phyloP scores from a whole-genome alignment of 2,329 filamentous ascomycete species.

The Thelonectria discophora region DNA sequence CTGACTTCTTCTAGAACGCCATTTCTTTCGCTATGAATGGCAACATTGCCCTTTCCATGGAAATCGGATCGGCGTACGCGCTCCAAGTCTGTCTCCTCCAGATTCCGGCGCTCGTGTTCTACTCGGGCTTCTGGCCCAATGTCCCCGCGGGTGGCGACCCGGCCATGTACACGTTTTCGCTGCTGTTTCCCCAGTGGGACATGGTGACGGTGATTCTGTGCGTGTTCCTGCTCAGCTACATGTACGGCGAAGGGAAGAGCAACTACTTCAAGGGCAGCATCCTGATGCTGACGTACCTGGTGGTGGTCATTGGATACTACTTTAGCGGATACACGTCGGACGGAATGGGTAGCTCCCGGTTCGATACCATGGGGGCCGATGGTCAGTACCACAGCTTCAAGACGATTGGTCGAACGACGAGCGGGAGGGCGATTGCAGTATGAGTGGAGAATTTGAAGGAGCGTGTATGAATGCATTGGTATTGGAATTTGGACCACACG shows the following conservation, averaged over 20 bases:
- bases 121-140: slow-evolving; percentile 77
- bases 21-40: slow-evolving; percentile 99
- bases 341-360: slow-evolving; percentile 56
- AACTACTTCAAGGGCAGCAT: slow-evolving; percentile 99
- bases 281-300: slow-evolving; percentile 89
- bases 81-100: slow-evolving; percentile 95
- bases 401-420: slow-evolving; percentile 59
- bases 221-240: slow-evolving; percentile 95
- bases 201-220: slow-evolving; percentile 97
- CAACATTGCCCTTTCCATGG: slow-evolving; percentile 98
- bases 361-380: slow-evolving; percentile 62
- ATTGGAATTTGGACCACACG: slow-evolving; percentile 28
- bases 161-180: slow-evolving; percentile 74
- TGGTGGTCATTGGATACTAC: slow-evolving; percentile 92
- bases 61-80: slow-evolving; percentile 97
- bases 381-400: slow-evolving; percentile 62
- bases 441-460: slow-evolving; percentile 21
- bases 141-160: slow-evolving; percentile 50
- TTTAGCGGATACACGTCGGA: slow-evolving; percentile 70
- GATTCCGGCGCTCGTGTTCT: slow-evolving; percentile 90
- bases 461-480: slow-evolving; percentile 15
- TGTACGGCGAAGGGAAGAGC: slow-evolving; percentile 98
- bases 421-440: slow-evolving; percentile 42
- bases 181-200: slow-evolving; percentile 99
- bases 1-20: slow-evolving; percentile 71